These are phyloP conservation scores for Didymella lethalis DNA, from an alignment of 2,329 filamentous ascomycete genomes.

Conservation along the genomic window DNA sequence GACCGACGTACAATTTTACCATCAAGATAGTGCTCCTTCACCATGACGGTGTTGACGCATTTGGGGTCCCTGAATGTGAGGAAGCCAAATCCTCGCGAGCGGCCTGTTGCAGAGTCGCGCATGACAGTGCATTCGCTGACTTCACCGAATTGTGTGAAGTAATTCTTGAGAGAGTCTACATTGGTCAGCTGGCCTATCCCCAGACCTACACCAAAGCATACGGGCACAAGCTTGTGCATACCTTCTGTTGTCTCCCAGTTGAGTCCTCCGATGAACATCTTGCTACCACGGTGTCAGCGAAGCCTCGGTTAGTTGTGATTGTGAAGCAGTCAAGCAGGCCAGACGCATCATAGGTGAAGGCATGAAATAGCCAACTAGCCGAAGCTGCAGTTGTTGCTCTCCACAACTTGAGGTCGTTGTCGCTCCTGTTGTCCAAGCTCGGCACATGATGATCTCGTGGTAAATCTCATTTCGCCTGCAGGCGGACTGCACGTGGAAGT, in stretches of 20 bases:
- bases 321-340: not conserved
- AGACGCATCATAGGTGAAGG: slow-evolving; percentile 15
- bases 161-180: slow-evolving; percentile 91
- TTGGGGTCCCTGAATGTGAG: slow-evolving; percentile 97
- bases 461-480: not conserved
- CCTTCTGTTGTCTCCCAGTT: slow-evolving; percentile 99
- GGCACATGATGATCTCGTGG: not conserved
- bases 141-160: slow-evolving; percentile 97
- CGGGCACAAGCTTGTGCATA: slow-evolving; percentile 61
- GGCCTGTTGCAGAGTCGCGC: slow-evolving; percentile 91
- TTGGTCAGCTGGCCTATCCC: slow-evolving; percentile 6
- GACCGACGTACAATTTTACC: slow-evolving; percentile 88
- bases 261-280: slow-evolving; percentile 99
- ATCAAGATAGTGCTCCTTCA: slow-evolving; percentile 97
- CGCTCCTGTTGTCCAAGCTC: not conserved
- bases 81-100: slow-evolving; percentile 96
- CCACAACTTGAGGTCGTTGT: not conserved
- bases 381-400: not conserved
- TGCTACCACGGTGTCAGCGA: slow-evolving; percentile 64
- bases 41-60: slow-evolving; percentile 99
- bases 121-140: slow-evolving; percentile 99
- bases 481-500: not conserved
- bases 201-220: not conserved
- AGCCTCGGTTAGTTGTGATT: not conserved
- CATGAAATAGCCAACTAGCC: too few relatives aligned